Conservation (phyloP, 2,329 filamentous ascomycete genomes). For the Penicillium expansum region DNA sequence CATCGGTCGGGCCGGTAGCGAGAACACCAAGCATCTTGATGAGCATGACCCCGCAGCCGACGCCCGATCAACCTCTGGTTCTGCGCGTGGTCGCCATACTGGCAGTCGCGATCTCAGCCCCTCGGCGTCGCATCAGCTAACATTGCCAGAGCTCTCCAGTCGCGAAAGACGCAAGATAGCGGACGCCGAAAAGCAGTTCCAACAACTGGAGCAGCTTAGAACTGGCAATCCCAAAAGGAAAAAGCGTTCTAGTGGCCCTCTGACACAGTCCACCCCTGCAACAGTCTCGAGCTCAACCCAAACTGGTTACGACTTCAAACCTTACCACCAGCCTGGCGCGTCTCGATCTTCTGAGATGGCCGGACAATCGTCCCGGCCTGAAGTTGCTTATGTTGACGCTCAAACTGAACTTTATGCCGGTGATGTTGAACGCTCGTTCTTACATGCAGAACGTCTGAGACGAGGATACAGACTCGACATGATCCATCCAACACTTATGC, state of each 20-base stretch:
- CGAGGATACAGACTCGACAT: conserved; percentile 1
- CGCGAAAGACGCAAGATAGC: conserved; percentile 63
- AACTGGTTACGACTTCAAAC: conserved; percentile 24
- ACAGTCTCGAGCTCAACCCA: conserved; percentile 34
- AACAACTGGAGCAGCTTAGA: conserved; percentile 57
- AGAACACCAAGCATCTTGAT: conserved; percentile 50
- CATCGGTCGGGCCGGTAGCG: conserved; percentile 60
- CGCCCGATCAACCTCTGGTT: conserved; percentile 57
- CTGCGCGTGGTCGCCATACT: conserved; percentile 52
- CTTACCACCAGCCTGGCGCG: conserved; percentile 32
- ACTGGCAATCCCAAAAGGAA: conserved; percentile 49
- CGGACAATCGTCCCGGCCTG: not conserved
- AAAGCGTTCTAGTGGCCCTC: conserved; percentile 57
- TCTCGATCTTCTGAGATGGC: not conserved
- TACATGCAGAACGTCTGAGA: not conserved
- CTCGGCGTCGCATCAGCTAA: conserved; percentile 41
- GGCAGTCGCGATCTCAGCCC: conserved; percentile 63
- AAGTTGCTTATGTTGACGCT: not conserved
- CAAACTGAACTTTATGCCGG: not conserved
- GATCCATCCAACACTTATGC: not conserved
- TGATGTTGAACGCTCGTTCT: not conserved
- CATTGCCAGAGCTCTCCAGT: conserved; percentile 56
- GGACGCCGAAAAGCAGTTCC: conserved; percentile 61
- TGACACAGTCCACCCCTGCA: conserved; percentile 52
- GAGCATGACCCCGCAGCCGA: conserved; percentile 59